phyloP scores from a whole-genome alignment of 345 rosid genomes.

The Populus deltoides region DNA sequence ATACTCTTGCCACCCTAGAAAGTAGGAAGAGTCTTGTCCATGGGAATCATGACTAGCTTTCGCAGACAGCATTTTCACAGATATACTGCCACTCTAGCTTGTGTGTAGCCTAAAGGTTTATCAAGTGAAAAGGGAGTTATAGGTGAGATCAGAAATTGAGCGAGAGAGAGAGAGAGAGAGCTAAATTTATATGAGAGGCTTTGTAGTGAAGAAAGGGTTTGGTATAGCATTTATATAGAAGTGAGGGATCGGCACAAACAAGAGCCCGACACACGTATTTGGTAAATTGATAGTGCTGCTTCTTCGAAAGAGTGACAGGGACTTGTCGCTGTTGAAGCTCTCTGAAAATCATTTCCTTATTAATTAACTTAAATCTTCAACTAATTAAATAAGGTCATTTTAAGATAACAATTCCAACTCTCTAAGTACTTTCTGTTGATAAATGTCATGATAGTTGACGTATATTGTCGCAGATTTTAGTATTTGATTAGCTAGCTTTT shows the following conservation, averaged over 20 bases:
- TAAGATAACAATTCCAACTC: too few species aligned
- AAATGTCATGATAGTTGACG: too few species aligned
- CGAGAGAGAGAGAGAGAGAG: not conserved
- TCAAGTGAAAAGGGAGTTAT: too few species aligned
- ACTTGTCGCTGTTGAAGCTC: not conserved
- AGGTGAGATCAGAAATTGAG: too few species aligned
- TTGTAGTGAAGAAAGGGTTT: not conserved
- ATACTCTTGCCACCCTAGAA: slow-evolving; percentile 35
- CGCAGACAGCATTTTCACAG: slow-evolving; percentile 15
- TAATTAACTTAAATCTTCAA: too few species aligned
- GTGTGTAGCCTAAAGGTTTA: too few species aligned
- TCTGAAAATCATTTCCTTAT: too few species aligned
- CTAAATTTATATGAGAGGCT: not conserved
- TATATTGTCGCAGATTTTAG: too few species aligned
- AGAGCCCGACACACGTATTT: not conserved
- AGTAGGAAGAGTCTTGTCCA: slow-evolving; percentile 33
- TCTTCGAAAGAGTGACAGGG: not conserved
- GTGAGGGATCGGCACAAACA: not conserved
- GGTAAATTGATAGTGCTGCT: not conserved
- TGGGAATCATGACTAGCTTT: slow-evolving; percentile 11
- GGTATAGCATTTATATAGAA: not conserved
- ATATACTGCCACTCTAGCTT: too few species aligned
- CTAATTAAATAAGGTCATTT: too few species aligned
- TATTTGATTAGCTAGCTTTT: too few species aligned
- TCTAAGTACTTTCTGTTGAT: too few species aligned